Base-by-base conservation (phyloP, 1,284 basidiomycete species). In the Melanopsichium pennsylvanicum region DNA sequence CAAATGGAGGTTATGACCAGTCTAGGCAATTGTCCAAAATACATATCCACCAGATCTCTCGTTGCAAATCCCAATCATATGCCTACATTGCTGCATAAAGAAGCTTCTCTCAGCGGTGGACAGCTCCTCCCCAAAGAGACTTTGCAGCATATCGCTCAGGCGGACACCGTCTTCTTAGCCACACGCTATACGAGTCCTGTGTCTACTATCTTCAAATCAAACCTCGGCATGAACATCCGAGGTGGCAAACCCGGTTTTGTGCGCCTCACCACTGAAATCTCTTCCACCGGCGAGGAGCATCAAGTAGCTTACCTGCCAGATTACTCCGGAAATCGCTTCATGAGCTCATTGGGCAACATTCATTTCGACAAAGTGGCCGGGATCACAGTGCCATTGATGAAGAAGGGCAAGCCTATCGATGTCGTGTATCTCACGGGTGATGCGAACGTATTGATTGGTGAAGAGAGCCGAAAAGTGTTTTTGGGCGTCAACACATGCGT, bases 1-100 rank as follows among this genome's bases (percentile, higher is more conserved):
- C 44, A 50, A 9, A 42, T 67, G 11, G 63, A 67, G n/a, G 52
- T 67, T 12, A 50, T 67, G 51, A 51, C 59, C 27, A 59, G 56
- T 7, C n/a, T 59, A 3, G 63, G 56, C 10, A 67, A 67, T 27
- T 67, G 63, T 29, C 63, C 63, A 1, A 67, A 67, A 40, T 67
- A 67, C 29, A 67, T 67, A 47, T 60, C 59, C 33, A 67, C 51
- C 2, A 33, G 63, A 2, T 23, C 16, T 13, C 43, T 67, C 4
- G 44, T 48, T 18, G 38, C 63, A 1, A 43, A 48, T 25, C 56
- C 63, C 0, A 31, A 39, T 1, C 47, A 60, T 18, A 34, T n/a
- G 0, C 51, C 56, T 1, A 33, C 21, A 31, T 29, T 44, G 38
- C 37, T 67, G 23, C 42, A 48, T 39, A 60, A 51, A 25, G n/a